Base-by-base conservation (phyloP, 2,329 filamentous ascomycete genomes). In the Pyricularia pennisetigena region DNA sequence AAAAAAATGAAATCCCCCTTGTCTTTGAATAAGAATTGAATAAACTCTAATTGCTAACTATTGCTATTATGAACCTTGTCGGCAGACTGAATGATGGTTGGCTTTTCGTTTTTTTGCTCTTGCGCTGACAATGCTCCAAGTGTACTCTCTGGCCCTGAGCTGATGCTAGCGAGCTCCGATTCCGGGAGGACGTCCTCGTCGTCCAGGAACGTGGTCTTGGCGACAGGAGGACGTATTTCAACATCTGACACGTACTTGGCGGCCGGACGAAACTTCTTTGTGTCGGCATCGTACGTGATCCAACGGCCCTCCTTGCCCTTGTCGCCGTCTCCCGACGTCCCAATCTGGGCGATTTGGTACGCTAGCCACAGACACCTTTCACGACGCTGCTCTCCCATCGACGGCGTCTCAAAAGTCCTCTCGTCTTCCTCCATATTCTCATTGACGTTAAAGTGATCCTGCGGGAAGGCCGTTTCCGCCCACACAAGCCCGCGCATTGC, bases 391-490 rank as follows among this genome's bases (percentile, higher is more conserved):
- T 83, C 82, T 0, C 80, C 80, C 74, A 88, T 88, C 0, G 85
- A 88, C 0, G 86, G 78, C 0, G 85, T 76, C 72, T 91, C 89
- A 64, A 91, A 84, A 20, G 83, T 83, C 61, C 88, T 84, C 70
- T 91, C 88, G 12, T 90, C 87, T n/a, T 91, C 88, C 29, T 91
- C 88, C 5, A 88, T 81, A 69, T 83, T 83, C 1, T 83, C 82
- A n/a, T 54, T 54, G 9, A 82, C 81, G 0, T 74, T 71, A 72
- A 91, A 91, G 85, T 86, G 91, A 0, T 81, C 78, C 0, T 76
- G 68, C 0, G 88, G 87, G 67, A 85, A 88, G 68, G 89, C 89
- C 12, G 80, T 79, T 2, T 86, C 81, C 0, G 83, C 79, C 79
- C 87, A 91, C 1, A 87, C 75, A 1, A 91, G 78, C 0, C 90